These are phyloP conservation scores for Rheum nobile DNA, from an alignment of 148 eudicot genomes.

Conservation along the genomic window DNA sequence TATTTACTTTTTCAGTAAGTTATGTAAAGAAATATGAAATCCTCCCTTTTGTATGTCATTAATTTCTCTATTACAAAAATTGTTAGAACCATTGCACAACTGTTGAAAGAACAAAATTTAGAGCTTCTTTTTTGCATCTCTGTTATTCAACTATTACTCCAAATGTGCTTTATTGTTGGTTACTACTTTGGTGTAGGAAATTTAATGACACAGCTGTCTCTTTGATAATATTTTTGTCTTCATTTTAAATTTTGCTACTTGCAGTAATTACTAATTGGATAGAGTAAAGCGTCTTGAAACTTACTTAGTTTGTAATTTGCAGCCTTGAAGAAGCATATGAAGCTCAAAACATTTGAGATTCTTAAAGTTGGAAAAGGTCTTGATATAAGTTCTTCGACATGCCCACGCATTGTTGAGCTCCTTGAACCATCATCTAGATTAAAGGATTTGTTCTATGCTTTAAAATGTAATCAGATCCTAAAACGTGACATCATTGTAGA, in stretches of 20 bases:
- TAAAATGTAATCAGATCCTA: conserved; percentile 42
- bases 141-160: background rate
- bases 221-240: no score
- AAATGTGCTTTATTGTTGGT: background rate
- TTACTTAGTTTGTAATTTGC: conserved; percentile 2
- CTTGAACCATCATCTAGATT: conserved; percentile 36
- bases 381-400: conserved; percentile 34
- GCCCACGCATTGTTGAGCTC: conserved; percentile 39
- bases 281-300: background rate
- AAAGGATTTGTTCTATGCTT: conserved; percentile 60
- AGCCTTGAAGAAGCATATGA: conserved; percentile 75
- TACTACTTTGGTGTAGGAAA: background rate
- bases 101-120: no score
- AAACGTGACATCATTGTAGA: conserved; percentile 42
- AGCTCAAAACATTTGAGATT: conserved; percentile 61
- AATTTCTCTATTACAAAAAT: no score
- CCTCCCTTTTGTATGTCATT: no score
- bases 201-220: background rate
- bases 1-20: no score
- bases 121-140: background rate
- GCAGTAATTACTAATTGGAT: background rate
- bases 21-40: no score
- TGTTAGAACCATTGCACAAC: no score
- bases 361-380: conserved; percentile 50
- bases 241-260: no score